A percentile compares a stretch with the other conserved stretches of the same genome.
These are phyloP conservation scores for Pseudonitzschia pungens DNA, from an alignment of 108 stramenopile species.

Conservation along the genomic window DNA sequence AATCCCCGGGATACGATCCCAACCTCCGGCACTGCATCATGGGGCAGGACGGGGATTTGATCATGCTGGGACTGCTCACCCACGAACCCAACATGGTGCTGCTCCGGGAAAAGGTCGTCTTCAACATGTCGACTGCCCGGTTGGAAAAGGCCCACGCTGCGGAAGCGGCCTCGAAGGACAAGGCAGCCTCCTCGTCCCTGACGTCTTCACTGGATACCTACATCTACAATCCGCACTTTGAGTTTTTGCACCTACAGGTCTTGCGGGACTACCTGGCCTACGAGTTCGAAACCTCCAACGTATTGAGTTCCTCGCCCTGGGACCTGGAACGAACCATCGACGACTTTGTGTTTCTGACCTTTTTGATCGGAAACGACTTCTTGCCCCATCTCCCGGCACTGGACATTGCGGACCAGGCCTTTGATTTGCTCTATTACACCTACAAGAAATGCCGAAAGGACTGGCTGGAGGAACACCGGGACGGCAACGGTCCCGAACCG, in stretches of 20 bases:
- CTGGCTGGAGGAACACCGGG: slow-evolving; percentile 59
- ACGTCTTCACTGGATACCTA: slow-evolving; percentile 41
- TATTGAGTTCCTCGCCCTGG: slow-evolving; percentile 56
- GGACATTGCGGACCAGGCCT: slow-evolving; percentile 95
- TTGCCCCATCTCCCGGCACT: slow-evolving; percentile 96
- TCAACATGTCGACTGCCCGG: slow-evolving; percentile 48
- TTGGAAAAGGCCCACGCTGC: slow-evolving; percentile 29
- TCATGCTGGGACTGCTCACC: slow-evolving; percentile 97
- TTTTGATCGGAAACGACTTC: slow-evolving; percentile 99
- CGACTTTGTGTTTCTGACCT: slow-evolving; percentile 98
- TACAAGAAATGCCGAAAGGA: slow-evolving; percentile 79
- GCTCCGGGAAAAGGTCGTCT: slow-evolving; percentile 92
- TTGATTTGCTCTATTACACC: slow-evolving; percentile 90
- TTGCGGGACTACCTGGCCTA: slow-evolving; percentile 93
- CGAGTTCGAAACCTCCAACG: slow-evolving; percentile 83
- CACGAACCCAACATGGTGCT: slow-evolving; percentile 96
- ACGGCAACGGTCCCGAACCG: slow-evolving; percentile 31
- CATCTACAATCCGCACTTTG: slow-evolving; percentile 90
- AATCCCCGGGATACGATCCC: slow-evolving; percentile 75
- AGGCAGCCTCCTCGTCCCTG: neutral
- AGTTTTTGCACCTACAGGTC: slow-evolving; percentile 93
- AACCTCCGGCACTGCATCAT: slow-evolving; percentile 97
- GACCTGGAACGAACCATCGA: slow-evolving; percentile 93
- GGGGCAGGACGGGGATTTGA: slow-evolving; percentile 99
- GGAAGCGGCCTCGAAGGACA: slow-evolving; percentile 42